Percentiles rank a stretch among this genome's conserved stretches.
phyloP scores from a whole-genome alignment of 1,284 basidiomycete genomes.

The Polyporus tsugae region DNA sequence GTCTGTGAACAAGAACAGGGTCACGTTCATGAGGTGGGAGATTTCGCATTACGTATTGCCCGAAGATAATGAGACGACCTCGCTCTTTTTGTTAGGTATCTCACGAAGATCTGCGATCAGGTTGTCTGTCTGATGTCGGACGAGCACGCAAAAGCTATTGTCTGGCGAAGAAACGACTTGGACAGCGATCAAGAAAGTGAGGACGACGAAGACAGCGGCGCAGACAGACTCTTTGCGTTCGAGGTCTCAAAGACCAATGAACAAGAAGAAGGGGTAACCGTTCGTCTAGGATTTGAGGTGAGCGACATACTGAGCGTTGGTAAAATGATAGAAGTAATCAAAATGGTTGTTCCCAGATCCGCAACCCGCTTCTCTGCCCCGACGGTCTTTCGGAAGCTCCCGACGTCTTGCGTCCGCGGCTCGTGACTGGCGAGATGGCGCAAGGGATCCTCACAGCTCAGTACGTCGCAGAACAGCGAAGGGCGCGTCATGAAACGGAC shows the following conservation, averaged over 20 bases:
- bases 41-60: not conserved
- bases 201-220: constrained; percentile 44
- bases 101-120: constrained; percentile 65
- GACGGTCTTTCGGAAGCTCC: not conserved
- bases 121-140: constrained; percentile 55
- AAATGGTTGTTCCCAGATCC: not conserved
- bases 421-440: constrained; percentile 18
- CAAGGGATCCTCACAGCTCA: constrained; percentile 19
- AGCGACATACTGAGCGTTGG: constrained; percentile 15
- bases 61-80: not conserved
- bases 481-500: not conserved
- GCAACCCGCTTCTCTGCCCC: not conserved
- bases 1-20: constrained; percentile 57
- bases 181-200: constrained; percentile 33
- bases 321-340: too few relatives aligned
- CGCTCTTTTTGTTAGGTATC: constrained; percentile 49
- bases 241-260: constrained; percentile 65
- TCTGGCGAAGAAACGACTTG: constrained; percentile 47
- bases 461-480: constrained; percentile 10
- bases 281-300: constrained; percentile 54
- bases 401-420: constrained; percentile 5
- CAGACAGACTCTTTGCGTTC: constrained; percentile 59
- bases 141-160: constrained; percentile 51
- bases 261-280: constrained; percentile 59
- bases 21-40: constrained; percentile 64